Evolutionary conservation across 1,284 basidiomycete species (phyloP), one percentile per base, ranked within the genome.

Genomic region (Ustilago lituana): DNA sequence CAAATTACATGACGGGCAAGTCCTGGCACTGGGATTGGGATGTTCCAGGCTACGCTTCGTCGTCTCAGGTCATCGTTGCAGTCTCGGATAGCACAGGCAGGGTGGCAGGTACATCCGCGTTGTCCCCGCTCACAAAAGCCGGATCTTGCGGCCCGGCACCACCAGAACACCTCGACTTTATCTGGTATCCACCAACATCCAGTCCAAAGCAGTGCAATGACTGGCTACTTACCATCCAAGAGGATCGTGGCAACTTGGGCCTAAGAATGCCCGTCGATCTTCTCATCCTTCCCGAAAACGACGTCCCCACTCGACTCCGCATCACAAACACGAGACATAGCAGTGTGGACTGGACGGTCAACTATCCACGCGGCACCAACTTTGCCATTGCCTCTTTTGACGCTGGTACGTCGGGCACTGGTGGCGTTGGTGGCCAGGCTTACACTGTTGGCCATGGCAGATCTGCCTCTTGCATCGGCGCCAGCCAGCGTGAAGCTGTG

Each of bases 361-460:
- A 67, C 48, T 72, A 67, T 38, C 23, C 57, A 3, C n/a, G 39
- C 7, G 69, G 69, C 17, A 72, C 69, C 26, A 55, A 41, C 14
- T 72, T 72, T 37, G 61, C 56, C 32, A 36, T 72, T 23, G 63
- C 60, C 22, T 46, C 52, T 1, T 67, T 56, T 35, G 69, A 72
- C 17, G 60, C 55, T 1, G 69, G 69, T 2, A 46, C 46, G 12
- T 55, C 55, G 9, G 63, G 64, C 0, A 63, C 59, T 6, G 69
- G 69, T 3, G 69, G 69, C 15, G 69, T 72, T 3, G 68, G 68
- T 20, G 64, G 55, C 1, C 35, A 54, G 9, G 37, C 40, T 1
- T 72, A 72, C 31, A 59, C 59, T 0, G 56, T 72, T 0, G 64
- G 37, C 5, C n/a, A 33, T 11, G 60, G 64, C 19, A 68, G 29